Percentiles rank a stretch among this genome's conserved stretches.
Evolutionary conservation across 2,329 filamentous ascomycete species (phyloP).

Genomic region (Blumeria hordei): DNA sequence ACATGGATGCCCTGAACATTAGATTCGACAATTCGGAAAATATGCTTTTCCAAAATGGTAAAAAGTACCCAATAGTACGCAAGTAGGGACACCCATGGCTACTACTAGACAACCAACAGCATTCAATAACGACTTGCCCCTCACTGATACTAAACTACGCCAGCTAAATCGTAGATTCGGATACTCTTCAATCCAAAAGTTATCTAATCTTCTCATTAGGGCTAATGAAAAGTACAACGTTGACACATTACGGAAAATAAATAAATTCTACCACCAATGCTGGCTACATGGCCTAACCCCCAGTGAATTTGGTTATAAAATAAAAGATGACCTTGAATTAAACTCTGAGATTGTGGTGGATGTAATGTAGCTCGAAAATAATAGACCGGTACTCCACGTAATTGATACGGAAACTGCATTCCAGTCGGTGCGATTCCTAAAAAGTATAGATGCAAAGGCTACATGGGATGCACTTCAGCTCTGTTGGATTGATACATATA

Average conservation of each 20-base stretch:
- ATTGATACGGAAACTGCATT: slow-evolving; percentile 1
- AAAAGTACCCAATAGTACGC: neutral
- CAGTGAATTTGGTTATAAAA: neutral
- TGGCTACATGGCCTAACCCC: neutral
- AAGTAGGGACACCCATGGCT: slow-evolving; percentile 1
- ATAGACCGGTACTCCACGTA: slow-evolving; percentile 1
- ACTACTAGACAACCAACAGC: neutral
- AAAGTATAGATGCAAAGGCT: neutral
- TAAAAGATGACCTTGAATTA: neutral
- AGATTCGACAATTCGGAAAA: slow-evolving; percentile 1
- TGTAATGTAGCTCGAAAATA: slow-evolving; percentile 1
- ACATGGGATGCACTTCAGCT: neutral
- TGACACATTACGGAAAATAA: neutral
- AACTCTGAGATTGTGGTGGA: slow-evolving; percentile 3
- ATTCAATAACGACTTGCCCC: neutral
- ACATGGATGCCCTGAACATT: neutral
- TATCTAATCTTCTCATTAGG: neutral
- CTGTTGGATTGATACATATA: slow-evolving; percentile 4
- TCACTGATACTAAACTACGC: neutral
- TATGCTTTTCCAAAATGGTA: neutral
- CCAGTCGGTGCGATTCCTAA: slow-evolving; percentile 1
- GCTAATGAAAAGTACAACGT: neutral
- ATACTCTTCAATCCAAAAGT: neutral
- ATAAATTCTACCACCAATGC: neutral
- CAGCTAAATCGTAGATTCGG: neutral